Evolutionary conservation across 148 eudicot species (phyloP), one percentile per base, ranked within the genome.

Genomic region (Silene latifolia): DNA sequence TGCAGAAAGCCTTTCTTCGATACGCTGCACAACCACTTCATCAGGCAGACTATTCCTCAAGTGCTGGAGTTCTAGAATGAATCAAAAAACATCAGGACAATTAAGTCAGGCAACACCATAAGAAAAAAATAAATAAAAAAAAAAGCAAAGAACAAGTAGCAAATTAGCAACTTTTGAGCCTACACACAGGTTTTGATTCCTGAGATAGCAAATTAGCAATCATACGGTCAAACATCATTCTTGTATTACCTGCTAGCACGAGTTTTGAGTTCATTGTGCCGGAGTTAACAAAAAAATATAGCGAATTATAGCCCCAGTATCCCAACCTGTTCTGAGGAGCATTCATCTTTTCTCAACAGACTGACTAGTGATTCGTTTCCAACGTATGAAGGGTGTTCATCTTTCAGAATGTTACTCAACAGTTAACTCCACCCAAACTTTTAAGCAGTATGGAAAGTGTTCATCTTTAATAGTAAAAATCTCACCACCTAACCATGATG

Each of bases 11-110:
- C 86, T 87, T 86, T 94, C 98, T 19, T 91, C 97, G 76, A 91
- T 82, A 51, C 97, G 91, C 81, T 91, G 97, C 69, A 94, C 93
- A 59, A 93, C 98, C 47, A 94, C 97, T 76, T 83, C 78, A 80
- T 94, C 98, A 47, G 98, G 97, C 39, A 94, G 90, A 82, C 90
- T 85, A 85, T 94, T 90, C 84, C 97, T 89, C 83, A 91, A 85
- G 83, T 94, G 98, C 70, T 94, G 98, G 80, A 93, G 96, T 79
- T 94, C 97, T 94, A 70, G 11, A 82, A 29, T 2, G 74, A 13
- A 57, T 20, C 0, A 46, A 69, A 75, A 32, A 14, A n/a, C 57
- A 75, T 17, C 35, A 7, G 44, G 44, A 39, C 44, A 39, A 39
- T 39, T 39, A 39, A 39, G 44, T 39, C 44, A 3, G 3, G 6